Evolutionary conservation across 257 asterid species (phyloP).

Genomic region (Forsythia viridissima): DNA sequence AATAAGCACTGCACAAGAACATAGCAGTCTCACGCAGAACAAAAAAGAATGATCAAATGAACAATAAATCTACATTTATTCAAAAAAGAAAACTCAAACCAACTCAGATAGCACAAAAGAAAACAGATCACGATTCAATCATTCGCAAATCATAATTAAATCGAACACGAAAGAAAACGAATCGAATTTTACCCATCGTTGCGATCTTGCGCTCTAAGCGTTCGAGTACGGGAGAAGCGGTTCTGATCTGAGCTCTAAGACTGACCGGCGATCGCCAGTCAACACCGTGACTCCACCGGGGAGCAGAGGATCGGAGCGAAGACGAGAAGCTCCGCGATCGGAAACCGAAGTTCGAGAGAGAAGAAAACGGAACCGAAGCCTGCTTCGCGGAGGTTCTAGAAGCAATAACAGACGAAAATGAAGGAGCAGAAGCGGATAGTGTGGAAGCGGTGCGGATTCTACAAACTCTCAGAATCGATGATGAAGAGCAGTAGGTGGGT

Average conservation of each 20-base stretch:
- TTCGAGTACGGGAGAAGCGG: constrained; percentile 49
- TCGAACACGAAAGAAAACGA: neutral
- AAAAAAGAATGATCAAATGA: neutral
- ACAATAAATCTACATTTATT: neutral
- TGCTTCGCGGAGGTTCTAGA: constrained; percentile 15
- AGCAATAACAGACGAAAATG: constrained; percentile 9
- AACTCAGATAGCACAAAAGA: neutral
- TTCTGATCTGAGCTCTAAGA: constrained; percentile 64
- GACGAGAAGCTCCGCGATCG: constrained; percentile 41
- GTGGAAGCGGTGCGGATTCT: constrained; percentile 48
- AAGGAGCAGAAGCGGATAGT: constrained; percentile 28
- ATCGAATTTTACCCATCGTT: constrained; percentile 61
- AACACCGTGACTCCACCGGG: constrained; percentile 56
- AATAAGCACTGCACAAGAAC: neutral
- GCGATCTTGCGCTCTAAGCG: constrained; percentile 57
- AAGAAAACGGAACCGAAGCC: constrained; percentile 17
- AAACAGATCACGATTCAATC: neutral
- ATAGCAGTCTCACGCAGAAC: neutral
- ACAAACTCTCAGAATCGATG: constrained; percentile 50
- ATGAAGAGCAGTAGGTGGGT: constrained; percentile 44
- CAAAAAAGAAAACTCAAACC: neutral
- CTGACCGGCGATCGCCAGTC: constrained; percentile 47
- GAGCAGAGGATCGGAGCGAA: constrained; percentile 41
- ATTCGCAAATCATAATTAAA: constrained; percentile 5
- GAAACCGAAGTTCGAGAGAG: constrained; percentile 26